Evolutionary conservation across 2,329 filamentous ascomycete species (phyloP).

Genomic region (Paecilomyces sp.): DNA sequence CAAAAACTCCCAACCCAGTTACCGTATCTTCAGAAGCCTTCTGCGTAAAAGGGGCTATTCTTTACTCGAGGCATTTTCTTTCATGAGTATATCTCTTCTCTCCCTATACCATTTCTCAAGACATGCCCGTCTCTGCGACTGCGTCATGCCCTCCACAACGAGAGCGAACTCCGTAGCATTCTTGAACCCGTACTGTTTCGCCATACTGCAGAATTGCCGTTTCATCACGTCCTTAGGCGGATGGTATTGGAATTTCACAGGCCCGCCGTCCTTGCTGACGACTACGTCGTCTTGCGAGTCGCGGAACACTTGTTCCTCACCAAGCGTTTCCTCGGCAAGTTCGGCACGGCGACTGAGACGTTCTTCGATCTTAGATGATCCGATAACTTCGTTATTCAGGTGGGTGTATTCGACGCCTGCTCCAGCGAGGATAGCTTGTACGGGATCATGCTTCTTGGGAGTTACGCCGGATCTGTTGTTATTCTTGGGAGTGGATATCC

Average conservation of each 20-base stretch:
- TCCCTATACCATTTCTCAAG: conserved; percentile 72
- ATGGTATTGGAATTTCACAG: conserved; percentile 55
- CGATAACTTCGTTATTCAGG: conserved; percentile 91
- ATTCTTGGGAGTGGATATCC: conserved; percentile 22
- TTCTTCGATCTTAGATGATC: conserved; percentile 85
- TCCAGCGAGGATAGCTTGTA: conserved; percentile 80
- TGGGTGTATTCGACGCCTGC: conserved; percentile 94
- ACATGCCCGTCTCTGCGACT: conserved; percentile 69
- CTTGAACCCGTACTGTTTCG: conserved; percentile 66
- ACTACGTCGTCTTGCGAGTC: conserved; percentile 12
- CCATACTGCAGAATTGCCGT: conserved; percentile 89
- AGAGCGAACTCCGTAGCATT: conserved; percentile 79
- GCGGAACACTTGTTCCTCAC: conserved; percentile 29
- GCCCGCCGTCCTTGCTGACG: conserved; percentile 29
- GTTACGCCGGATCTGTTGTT: conserved; percentile 13
- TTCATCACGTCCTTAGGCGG: conserved; percentile 67
- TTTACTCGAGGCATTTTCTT: neutral
- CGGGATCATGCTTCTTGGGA: conserved; percentile 57
- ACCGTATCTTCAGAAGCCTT: neutral
- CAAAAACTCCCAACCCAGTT: neutral
- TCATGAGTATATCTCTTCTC: conserved; percentile 47
- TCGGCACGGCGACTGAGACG: conserved; percentile 71
- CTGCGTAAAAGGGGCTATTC: neutral
- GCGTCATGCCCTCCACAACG: conserved; percentile 83
- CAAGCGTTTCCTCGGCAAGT: conserved; percentile 25